Percentiles rank a stretch among this genome's conserved stretches.
phyloP scores from a whole-genome alignment of 2,329 filamentous ascomycete genomes.

The Diaporthe velutina region DNA sequence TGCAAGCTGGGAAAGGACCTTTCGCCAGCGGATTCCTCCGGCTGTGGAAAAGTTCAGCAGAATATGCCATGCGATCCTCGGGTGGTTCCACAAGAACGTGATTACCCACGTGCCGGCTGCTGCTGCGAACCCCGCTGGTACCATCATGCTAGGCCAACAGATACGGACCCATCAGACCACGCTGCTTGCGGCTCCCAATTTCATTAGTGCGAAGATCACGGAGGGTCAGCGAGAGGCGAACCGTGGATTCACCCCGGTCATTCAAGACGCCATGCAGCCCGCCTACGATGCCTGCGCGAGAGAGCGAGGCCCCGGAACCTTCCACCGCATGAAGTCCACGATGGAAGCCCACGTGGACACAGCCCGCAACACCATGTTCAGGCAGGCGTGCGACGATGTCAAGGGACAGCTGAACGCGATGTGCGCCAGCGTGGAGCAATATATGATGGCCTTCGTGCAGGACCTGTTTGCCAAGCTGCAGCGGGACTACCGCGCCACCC shows the following conservation, averaged over 20 bases:
- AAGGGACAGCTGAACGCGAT: conserved; percentile 55
- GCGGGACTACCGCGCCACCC: conserved; percentile 13
- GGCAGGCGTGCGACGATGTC: conserved; percentile 56
- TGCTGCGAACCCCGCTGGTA: conserved; percentile 31
- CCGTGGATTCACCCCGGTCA: conserved; percentile 64
- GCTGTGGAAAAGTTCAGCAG: conserved; percentile 34
- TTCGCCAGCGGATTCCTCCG: conserved; percentile 43
- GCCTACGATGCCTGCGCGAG: conserved; percentile 59
- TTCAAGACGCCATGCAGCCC: conserved; percentile 58
- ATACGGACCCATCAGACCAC: conserved; percentile 45
- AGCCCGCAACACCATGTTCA: conserved; percentile 62
- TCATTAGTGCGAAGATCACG: conserved; percentile 54
- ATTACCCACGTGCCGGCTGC: not conserved
- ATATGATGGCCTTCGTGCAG: not conserved
- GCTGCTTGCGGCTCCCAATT: conserved; percentile 52
- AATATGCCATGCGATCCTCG: conserved; percentile 22
- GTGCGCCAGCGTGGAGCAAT: conserved; percentile 14
- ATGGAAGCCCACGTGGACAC: conserved; percentile 61
- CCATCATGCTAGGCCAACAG: conserved; percentile 44
- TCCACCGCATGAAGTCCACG: conserved; percentile 62
- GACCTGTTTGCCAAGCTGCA: not conserved
- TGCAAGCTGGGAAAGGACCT: conserved; percentile 45
- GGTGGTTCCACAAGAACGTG: conserved; percentile 41
- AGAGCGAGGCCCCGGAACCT: conserved; percentile 61
- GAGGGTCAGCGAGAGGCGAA: conserved; percentile 64